Percentiles rank a stretch among this genome's conserved stretches.
Conservation (phyloP, 805 yeast species). For the Yarrowia sp. region DNA sequence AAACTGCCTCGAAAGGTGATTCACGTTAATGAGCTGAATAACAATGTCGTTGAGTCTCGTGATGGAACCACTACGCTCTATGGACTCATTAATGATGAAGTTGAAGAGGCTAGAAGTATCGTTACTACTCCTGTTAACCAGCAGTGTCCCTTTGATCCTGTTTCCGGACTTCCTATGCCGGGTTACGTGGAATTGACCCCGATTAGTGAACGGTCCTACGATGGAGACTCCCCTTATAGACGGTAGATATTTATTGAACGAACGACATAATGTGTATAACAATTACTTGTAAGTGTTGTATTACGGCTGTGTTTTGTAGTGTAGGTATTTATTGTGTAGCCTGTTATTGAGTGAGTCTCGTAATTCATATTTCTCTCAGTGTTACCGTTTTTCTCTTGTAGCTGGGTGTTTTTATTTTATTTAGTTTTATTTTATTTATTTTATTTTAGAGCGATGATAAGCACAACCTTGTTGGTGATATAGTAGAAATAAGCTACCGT, state of each 20-base stretch:
- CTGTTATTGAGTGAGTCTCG: too few species aligned
- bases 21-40: neutral
- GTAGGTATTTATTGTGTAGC: too few species aligned
- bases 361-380: too few species aligned
- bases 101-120: neutral
- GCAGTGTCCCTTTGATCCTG: constrained; percentile 8
- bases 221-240: constrained; percentile 8
- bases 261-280: too few species aligned
- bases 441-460: too few species aligned
- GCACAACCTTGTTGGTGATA: too few species aligned
- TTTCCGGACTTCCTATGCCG: constrained; percentile 3
- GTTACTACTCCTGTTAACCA: constrained; percentile 9
- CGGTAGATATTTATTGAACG: neutral
- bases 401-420: too few species aligned
- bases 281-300: too few species aligned
- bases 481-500: too few species aligned
- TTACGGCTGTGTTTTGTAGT: too few species aligned
- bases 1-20: constrained; percentile 6
- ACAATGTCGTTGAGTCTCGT: neutral
- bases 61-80: constrained; percentile 1
- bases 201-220: constrained; percentile 5
- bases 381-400: too few species aligned
- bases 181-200: constrained; percentile 20
- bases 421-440: too few species aligned
- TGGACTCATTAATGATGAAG: neutral